phyloP scores from a whole-genome alignment of 1,284 basidiomycete species.

The Ceratobasidium sp. region DNA sequence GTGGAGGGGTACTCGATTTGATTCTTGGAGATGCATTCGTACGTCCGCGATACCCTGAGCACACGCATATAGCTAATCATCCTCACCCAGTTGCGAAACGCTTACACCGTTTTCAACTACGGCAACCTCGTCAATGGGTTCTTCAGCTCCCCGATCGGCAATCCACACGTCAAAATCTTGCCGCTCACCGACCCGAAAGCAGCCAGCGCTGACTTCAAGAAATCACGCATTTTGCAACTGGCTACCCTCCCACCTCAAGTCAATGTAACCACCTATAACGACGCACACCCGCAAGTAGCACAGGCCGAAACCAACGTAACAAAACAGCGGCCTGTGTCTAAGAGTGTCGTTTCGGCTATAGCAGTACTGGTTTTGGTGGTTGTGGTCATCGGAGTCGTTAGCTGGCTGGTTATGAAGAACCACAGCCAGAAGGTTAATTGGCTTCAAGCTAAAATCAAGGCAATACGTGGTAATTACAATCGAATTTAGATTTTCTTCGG shows the following conservation, averaged over 20 bases:
- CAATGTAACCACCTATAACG: neutral
- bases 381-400: too few species aligned
- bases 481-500: too few species aligned
- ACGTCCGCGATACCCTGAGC: neutral
- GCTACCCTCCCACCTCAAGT: conserved; percentile 9
- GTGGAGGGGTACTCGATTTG: neutral
- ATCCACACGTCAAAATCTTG: conserved; percentile 13
- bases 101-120: conserved; percentile 12
- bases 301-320: too few species aligned
- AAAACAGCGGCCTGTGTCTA: too few species aligned
- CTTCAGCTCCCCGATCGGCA: neutral
- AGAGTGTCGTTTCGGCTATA: too few species aligned
- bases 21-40: conserved; percentile 12
- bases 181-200: conserved; percentile 4
- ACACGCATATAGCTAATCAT: neutral
- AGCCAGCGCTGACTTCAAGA: conserved; percentile 15
- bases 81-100: conserved; percentile 17
- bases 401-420: too few species aligned
- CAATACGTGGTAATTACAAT: too few species aligned
- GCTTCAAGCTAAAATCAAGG: too few species aligned
- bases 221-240: neutral
- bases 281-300: too few species aligned
- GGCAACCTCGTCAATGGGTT: conserved; percentile 1
- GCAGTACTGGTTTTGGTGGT: too few species aligned
- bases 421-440: too few species aligned